Evolutionary conservation across 163 green algal genomes (phyloP), one percentile per base, ranked within the genome.

Genomic region (Prototheca cutis): DNA sequence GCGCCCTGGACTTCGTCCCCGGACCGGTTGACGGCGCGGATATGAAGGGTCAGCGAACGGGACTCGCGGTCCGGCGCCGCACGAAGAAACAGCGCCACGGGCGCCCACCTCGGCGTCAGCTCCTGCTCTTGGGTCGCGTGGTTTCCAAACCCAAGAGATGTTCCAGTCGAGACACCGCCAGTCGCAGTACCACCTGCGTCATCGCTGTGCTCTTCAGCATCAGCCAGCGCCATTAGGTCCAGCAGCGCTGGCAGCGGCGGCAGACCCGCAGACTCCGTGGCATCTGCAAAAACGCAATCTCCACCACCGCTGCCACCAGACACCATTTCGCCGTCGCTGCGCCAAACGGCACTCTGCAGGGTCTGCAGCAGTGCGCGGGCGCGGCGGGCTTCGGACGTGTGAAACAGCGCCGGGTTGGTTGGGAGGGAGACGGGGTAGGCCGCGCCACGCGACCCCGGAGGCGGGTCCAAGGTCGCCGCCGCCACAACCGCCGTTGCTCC

Each of bases 361-460:
- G 70, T 33, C 40, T 53, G 55, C n/a, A 69, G 33, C 3, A 70
- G 31, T 21, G 45, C 49, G 4, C 40, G 7, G 40, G 70, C 70
- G 29, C 57, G 58, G 8, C 27, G 6, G 1, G 62, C 55, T 5
- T 55, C 45, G 0, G 33, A 18, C 4, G 58, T 56, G 18, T 53
- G 31, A 40, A 70, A 69, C 47, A 77, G 54, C 24, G 69, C 62
- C 6, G 45, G 21, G 1, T 65, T 61, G 3, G 58, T 39, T 27
- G 69, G 59, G 18, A 72, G 53, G 4, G 69, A 72, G 58, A 27
- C 48, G 33, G 69, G 69, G 40, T 72, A 77, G 27, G 63, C 51
- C 19, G 63, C 69, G 49, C 27, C 49, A 28, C 47, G n/a, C 18
- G 47, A 28, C n/a, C n/a, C 47, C 10, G 21, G n/a, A 19, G 10